These are phyloP conservation scores for Citrullus colocynthis DNA, from an alignment of 306 rosid genomes.

Conservation along the genomic window DNA sequence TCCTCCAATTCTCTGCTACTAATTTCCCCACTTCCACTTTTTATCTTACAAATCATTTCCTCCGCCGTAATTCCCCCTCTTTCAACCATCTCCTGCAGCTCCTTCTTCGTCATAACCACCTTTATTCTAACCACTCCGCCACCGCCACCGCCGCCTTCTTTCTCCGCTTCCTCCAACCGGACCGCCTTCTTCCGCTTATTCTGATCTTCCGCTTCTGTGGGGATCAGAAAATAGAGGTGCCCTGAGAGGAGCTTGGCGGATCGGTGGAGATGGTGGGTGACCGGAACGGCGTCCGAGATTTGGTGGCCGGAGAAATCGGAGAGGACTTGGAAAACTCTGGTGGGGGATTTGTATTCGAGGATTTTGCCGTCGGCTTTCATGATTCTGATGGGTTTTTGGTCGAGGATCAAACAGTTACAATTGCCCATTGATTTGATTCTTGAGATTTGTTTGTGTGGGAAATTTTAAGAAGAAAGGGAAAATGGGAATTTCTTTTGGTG, in stretches of 20 bases:
- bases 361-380: constrained; percentile 67
- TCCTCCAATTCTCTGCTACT: constrained; percentile 6
- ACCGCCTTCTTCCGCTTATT: constrained; percentile 46
- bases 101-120: constrained; percentile 55
- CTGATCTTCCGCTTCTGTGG: constrained; percentile 14
- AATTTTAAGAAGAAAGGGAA: not conserved
- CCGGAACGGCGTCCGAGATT: constrained; percentile 41
- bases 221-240: constrained; percentile 45
- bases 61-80: constrained; percentile 45
- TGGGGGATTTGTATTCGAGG: constrained; percentile 57
- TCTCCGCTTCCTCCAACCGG: constrained; percentile 39
- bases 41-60: constrained; percentile 32
- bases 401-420: constrained; percentile 55
- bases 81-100: constrained; percentile 44
- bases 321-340: constrained; percentile 40
- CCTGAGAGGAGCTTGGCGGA: constrained; percentile 36
- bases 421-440: constrained; percentile 36
- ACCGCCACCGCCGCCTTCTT: constrained; percentile 15
- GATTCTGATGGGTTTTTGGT: constrained; percentile 37
- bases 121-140: constrained; percentile 51
- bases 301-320: constrained; percentile 51
- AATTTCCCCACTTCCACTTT: constrained; percentile 14
- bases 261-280: constrained; percentile 34
- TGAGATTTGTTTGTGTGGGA: no score
- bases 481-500: no score